Evolutionary conservation across 805 yeast genomes (phyloP).

Genomic region (Cyberlindnera subsufficiens): DNA sequence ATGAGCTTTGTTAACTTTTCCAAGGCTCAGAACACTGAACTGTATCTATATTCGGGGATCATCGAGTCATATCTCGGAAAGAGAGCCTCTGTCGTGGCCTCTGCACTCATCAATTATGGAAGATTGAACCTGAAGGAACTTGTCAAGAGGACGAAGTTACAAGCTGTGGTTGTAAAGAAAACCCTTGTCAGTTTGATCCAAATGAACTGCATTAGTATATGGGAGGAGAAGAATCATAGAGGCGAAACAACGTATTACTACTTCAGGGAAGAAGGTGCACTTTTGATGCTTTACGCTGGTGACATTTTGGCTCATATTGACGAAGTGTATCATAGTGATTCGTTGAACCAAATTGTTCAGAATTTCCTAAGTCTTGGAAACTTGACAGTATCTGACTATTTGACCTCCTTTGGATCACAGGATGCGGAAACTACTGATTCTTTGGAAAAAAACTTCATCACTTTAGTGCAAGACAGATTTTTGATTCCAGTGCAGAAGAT

Average conservation of each 20-base stretch:
- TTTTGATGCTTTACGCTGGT: conserved; percentile 68
- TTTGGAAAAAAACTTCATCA: conserved; percentile 34
- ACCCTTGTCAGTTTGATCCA: conserved; percentile 75
- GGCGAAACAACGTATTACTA: conserved; percentile 42
- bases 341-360: conserved; percentile 55
- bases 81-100: conserved; percentile 58
- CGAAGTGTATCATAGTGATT: conserved; percentile 32
- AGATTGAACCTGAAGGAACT: conserved; percentile 55
- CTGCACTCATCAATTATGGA: conserved; percentile 61
- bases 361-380: conserved; percentile 68
- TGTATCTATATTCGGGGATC: conserved; percentile 51
- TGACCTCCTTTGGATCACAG: conserved; percentile 23
- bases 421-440: conserved; percentile 24
- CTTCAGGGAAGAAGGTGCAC: conserved; percentile 58
- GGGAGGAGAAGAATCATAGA: conserved; percentile 38
- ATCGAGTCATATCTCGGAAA: conserved; percentile 61
- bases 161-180: conserved; percentile 48
- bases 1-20: conserved; percentile 16
- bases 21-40: conserved; percentile 54
- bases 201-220: conserved; percentile 64
- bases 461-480: conserved; percentile 43
- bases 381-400: conserved; percentile 49
- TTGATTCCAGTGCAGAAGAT: conserved; percentile 40
- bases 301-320: conserved; percentile 56
- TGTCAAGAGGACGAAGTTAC: conserved; percentile 38